A percentile compares a stretch with the other conserved stretches of the same genome.
Evolutionary conservation across 148 eudicot species (phyloP).

Genomic region (Chenopodium berlandieri): DNA sequence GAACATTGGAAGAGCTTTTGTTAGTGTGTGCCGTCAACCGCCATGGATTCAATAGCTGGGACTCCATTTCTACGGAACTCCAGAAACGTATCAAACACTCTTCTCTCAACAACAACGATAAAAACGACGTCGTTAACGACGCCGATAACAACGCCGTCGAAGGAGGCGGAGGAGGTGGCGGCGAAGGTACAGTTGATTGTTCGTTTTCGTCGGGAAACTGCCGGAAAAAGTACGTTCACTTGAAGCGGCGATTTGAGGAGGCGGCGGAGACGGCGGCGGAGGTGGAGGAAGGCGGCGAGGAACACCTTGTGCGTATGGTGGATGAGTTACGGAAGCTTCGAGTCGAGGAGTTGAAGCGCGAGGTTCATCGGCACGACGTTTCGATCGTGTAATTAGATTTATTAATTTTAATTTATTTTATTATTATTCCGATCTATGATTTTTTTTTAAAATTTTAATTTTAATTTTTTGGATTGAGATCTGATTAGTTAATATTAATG

Average conservation of each 20-base stretch:
- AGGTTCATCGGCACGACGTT: conserved; percentile 37
- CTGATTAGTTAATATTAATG: conserved; percentile 26
- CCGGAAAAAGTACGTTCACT: conserved; percentile 29
- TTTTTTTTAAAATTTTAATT: neutral
- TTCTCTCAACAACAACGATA: neutral
- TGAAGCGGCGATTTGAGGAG: conserved; percentile 30
- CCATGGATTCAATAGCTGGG: conserved; percentile 39
- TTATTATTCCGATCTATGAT: neutral
- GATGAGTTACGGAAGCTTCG: conserved; percentile 37
- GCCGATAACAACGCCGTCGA: neutral
- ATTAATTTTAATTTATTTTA: neutral
- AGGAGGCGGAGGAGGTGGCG: neutral
- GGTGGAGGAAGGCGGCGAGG: neutral
- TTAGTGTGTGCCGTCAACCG: conserved; percentile 43
- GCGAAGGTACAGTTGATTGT: neutral
- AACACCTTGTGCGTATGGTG: conserved; percentile 19
- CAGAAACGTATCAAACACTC: conserved; percentile 21
- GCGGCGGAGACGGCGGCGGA: neutral
- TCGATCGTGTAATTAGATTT: conserved; percentile 42
- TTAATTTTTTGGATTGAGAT: conserved; percentile 25
- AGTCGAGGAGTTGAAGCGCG: conserved; percentile 39
- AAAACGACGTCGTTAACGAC: neutral
- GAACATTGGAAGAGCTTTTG: conserved; percentile 39
- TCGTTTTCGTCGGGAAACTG: conserved; percentile 27
- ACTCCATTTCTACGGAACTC: conserved; percentile 40